These are phyloP conservation scores for Strobilomyces dryophilus DNA, from an alignment of 768 basidiomycete genomes.

Conservation along the genomic window DNA sequence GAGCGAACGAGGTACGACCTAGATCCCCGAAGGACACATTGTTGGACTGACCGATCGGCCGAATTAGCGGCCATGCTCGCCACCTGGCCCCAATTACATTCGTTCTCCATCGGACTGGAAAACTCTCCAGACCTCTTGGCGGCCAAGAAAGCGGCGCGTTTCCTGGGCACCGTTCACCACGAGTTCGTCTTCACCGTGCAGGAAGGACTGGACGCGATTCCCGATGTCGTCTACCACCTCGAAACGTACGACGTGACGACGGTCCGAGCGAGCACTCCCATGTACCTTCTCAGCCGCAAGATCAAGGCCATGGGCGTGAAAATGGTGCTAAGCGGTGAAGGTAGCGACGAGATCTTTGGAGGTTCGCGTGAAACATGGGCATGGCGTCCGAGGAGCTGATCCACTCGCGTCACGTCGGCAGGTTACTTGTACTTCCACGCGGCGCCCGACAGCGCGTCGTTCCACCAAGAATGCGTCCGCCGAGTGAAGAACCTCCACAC, in stretches of 20 bases:
- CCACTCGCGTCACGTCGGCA: conserved; percentile 24
- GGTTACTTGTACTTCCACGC: conserved; percentile 99
- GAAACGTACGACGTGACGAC: conserved; percentile 99
- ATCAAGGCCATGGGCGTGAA: conserved; percentile 99
- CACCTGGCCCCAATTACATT: conserved; percentile 94
- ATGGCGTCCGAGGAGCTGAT: conserved; percentile 4
- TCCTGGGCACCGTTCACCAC: conserved; percentile 92
- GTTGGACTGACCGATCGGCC: conserved; percentile 3
- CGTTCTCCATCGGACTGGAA: conserved; percentile 94
- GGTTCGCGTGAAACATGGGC: conserved; percentile 41
- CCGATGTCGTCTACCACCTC: conserved; percentile 96
- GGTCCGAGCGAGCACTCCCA: conserved; percentile 94
- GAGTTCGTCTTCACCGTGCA: conserved; percentile 98
- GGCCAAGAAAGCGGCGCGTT: conserved; percentile 89
- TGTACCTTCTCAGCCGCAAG: conserved; percentile 97
- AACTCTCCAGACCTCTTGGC: conserved; percentile 94
- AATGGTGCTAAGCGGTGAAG: conserved; percentile 98
- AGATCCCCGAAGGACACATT: background rate
- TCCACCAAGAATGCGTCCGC: conserved; percentile 93
- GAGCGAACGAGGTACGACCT: conserved; percentile 51
- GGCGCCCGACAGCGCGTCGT: conserved; percentile 80
- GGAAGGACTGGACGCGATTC: conserved; percentile 95
- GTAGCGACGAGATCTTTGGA: conserved; percentile 96
- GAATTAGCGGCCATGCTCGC: conserved; percentile 57
- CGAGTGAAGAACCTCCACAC: conserved; percentile 98